Conservation (phyloP, 208 protist species). For the Angomonas deanei region DNA sequence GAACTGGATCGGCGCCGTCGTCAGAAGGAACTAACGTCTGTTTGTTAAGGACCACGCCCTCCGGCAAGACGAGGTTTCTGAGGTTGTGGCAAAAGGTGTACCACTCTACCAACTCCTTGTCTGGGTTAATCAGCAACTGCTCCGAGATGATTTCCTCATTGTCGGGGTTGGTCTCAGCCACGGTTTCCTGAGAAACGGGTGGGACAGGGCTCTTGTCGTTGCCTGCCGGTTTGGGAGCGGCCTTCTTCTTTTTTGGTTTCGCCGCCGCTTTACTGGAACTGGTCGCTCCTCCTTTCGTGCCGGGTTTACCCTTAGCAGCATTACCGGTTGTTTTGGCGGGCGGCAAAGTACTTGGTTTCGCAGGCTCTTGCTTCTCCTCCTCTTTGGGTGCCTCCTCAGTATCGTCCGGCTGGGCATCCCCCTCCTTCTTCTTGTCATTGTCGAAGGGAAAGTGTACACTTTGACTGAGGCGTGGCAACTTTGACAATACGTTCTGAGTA, state of each 20-base stretch:
- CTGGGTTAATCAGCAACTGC: slow-evolving; percentile 19
- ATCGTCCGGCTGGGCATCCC: no score
- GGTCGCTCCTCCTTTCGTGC: background rate
- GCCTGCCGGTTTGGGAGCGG: background rate
- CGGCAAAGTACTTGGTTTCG: no score
- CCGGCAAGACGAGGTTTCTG: slow-evolving; percentile 10
- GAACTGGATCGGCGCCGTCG: background rate
- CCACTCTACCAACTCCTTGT: slow-evolving; percentile 65
- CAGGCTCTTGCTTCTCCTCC: no score
- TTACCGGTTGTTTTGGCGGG: no score
- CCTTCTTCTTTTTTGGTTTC: slow-evolving; percentile 4
- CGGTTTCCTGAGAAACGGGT: background rate
- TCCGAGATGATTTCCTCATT: slow-evolving; percentile 8
- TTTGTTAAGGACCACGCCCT: no score
- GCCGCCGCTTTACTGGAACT: background rate
- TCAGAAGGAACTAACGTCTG: slow-evolving; percentile 11
- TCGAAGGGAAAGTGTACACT: slow-evolving; percentile 36
- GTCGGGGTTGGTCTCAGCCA: background rate
- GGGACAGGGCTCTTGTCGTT: background rate
- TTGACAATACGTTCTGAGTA: slow-evolving; percentile 11
- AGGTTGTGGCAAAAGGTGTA: slow-evolving; percentile 52
- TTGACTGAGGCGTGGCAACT: slow-evolving; percentile 25
- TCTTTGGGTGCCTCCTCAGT: no score
- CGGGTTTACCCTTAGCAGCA: no score
- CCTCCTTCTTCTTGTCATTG: no score